These are phyloP conservation scores for Litsea cubeba DNA, from an alignment of 164 flowering plant genomes.

Conservation along the genomic window DNA sequence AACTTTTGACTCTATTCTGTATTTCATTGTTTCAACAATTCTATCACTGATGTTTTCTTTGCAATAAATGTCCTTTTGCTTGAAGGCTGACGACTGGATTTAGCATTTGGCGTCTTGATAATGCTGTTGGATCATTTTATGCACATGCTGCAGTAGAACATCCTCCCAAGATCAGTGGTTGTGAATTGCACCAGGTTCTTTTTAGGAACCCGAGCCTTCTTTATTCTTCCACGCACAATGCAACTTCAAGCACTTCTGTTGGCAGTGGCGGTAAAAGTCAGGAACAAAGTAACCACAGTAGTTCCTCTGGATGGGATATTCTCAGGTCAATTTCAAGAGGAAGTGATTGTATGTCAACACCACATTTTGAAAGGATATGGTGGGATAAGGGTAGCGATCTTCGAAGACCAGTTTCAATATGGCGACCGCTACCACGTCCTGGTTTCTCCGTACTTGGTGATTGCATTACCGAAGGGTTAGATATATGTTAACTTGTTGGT, in stretches of 20 bases:
- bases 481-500: not conserved
- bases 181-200: constrained; percentile 65
- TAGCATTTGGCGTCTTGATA: constrained; percentile 96
- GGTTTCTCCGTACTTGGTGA: constrained; percentile 89
- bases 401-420: constrained; percentile 83
- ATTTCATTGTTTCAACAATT: too few species aligned
- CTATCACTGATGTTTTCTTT: too few species aligned
- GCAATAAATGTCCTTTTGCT: not conserved
- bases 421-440: constrained; percentile 84
- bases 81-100: constrained; percentile 48
- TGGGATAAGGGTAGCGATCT: constrained; percentile 92
- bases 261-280: constrained; percentile 24
- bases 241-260: constrained; percentile 20
- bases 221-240: constrained; percentile 26
- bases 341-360: constrained; percentile 67
- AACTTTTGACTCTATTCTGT: too few species aligned
- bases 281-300: constrained; percentile 32
- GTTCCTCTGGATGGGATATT: constrained; percentile 80
- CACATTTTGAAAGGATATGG: constrained; percentile 96
- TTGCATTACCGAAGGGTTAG: constrained; percentile 95
- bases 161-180: constrained; percentile 46
- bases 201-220: constrained; percentile 43
- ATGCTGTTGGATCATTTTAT: constrained; percentile 74
- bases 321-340: constrained; percentile 70
- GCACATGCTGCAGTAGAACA: constrained; percentile 56